These are phyloP conservation scores for Oenanthe javanica DNA, from an alignment of 140 eudicot species.

Conservation along the genomic window DNA sequence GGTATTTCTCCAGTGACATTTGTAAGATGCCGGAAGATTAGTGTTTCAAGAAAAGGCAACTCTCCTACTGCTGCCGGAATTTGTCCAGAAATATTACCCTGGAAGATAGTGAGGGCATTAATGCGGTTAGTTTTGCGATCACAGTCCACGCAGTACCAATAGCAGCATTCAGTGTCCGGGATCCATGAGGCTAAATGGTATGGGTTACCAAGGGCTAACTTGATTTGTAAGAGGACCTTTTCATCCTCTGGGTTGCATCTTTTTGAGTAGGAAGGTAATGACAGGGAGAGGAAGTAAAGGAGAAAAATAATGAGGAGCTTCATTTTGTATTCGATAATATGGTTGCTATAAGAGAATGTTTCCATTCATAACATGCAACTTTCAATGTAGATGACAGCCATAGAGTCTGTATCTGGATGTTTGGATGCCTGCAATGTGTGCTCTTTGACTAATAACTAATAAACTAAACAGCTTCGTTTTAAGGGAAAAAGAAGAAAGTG, in stretches of 20 bases:
- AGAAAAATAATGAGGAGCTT: constrained; percentile 21
- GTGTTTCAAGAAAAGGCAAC: constrained; percentile 42
- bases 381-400: neutral
- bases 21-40: constrained; percentile 35
- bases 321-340: constrained; percentile 8
- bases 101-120: constrained; percentile 33
- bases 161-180: constrained; percentile 40
- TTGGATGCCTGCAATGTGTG: neutral
- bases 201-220: constrained; percentile 34
- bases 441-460: neutral
- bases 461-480: neutral
- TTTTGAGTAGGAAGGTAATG: constrained; percentile 25
- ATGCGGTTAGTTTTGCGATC: constrained; percentile 47
- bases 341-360: neutral
- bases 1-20: constrained; percentile 65
- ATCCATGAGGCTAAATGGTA: constrained; percentile 41
- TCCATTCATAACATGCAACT: neutral
- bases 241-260: constrained; percentile 54
- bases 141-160: constrained; percentile 45
- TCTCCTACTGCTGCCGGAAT: constrained; percentile 41
- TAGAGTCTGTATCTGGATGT: neutral
- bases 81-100: constrained; percentile 35
- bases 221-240: constrained; percentile 43
- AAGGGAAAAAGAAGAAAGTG: neutral
- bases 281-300: constrained; percentile 14